A percentile compares a stretch with the other conserved stretches of the same genome.
These are phyloP conservation scores for Garcia nutans DNA, from an alignment of 345 rosid genomes.

Conservation along the genomic window DNA sequence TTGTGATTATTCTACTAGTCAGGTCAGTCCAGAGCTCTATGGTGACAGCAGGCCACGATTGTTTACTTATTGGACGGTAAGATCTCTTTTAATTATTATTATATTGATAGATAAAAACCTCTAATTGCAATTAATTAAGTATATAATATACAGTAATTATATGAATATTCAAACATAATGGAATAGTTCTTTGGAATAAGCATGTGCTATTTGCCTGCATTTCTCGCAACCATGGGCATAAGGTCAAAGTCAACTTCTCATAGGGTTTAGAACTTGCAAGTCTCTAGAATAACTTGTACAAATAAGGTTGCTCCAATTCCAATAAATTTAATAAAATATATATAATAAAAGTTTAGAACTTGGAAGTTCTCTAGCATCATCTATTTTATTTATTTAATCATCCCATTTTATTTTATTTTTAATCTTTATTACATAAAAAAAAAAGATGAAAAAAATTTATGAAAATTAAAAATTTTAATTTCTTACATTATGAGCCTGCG, in stretches of 20 bases:
- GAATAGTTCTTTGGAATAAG: not conserved
- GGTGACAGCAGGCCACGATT: constrained; percentile 40
- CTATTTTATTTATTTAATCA: too few relatives aligned
- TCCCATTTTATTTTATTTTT: too few relatives aligned
- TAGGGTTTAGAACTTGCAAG: not conserved
- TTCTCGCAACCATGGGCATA: not conserved
- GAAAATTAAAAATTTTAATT: too few relatives aligned
- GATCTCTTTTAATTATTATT: not conserved
- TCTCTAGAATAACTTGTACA: not conserved
- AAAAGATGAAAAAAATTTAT: too few relatives aligned
- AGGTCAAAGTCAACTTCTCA: constrained; percentile 18
- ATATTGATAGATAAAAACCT: not conserved
- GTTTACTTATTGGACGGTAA: constrained; percentile 39
- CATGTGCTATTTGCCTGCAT: constrained; percentile 5
- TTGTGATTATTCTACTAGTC: constrained; percentile 68
- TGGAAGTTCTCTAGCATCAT: too few relatives aligned
- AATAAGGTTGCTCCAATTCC: constrained; percentile 7
- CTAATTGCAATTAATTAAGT: not conserved
- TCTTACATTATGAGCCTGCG: too few relatives aligned
- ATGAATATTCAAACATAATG: not conserved
- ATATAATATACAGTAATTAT: not conserved
- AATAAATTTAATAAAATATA: not conserved
- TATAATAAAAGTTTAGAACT: too few relatives aligned
- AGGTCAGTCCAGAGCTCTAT: constrained; percentile 47
- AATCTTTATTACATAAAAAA: too few relatives aligned